Base-by-base conservation (phyloP, 768 basidiomycete species). In the Mycena haematopus region DNA sequence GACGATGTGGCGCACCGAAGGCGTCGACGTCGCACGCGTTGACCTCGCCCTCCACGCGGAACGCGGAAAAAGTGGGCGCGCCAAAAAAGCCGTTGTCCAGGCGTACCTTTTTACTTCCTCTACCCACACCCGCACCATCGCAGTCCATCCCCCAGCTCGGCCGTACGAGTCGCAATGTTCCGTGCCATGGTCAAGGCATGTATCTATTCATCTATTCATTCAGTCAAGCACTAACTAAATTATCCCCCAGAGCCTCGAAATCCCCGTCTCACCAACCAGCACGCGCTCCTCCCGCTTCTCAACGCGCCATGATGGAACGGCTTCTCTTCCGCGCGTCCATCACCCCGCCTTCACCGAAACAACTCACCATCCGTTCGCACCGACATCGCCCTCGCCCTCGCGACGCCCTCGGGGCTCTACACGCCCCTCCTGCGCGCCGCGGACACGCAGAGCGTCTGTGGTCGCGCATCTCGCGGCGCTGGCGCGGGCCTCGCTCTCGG, bases 171-270 rank as follows among this genome's bases (percentile, higher is more conserved):
- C 14, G 36, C 86, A 11, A 96, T 95, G 93, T 95, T 87, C 88
- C 92, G 91, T 68, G 90, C 92, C 2, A 95, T 95, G 93, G 84
- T 81, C 13, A 92, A 91, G 84, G 92, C 9, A 9, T 9, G 29
- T 88, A 52, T 27, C 76, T 65, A 21, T 45, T 21, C 25, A 49
- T n/a, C n/a, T n/a, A n/a, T n/a, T n/a, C n/a, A n/a, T n/a, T n/a
- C n/a, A n/a, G n/a, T n/a, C n/a, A n/a, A n/a, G n/a, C n/a, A n/a
- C n/a, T n/a, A n/a, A n/a, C n/a, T n/a, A n/a, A n/a, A n/a, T n/a
- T n/a, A n/a, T n/a, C n/a, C n/a, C n/a, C n/a, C 67, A 93, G 92
- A 92, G 92, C 68, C 80, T 95, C 56, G 86, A 90, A 69, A 90
- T 95, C 66, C 93, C 93, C 19, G 91, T 91, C 69, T 96, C 40